Evolutionary conservation across 345 rosid species (phyloP), one percentile per base, ranked within the genome.

Genomic region (Eucalyptus camaldulensis): DNA sequence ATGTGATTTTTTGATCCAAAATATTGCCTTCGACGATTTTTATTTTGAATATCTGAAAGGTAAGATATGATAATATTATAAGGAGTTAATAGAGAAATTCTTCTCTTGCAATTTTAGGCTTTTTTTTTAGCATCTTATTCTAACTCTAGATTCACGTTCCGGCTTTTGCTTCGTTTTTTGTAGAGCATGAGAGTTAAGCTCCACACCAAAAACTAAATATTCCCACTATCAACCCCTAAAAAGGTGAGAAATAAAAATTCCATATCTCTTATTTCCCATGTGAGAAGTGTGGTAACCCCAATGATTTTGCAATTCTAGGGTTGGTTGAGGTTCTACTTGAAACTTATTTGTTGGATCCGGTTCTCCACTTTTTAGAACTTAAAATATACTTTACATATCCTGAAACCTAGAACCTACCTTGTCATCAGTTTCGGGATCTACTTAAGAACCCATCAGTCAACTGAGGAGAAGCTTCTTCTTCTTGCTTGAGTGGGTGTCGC

Each of bases 291-390:
- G 24, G 4, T 53, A 53, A 7, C 2, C 4, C 56, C 1, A 17
- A 1, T 51, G 22, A 51, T 51, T 17, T 53, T 53, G 10, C 56
- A 53, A 53, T 53, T 53, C 10, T 53, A 19, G 10, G 24, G 2
- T 53, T 19, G 56, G 56, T 53, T 0, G 2, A 53, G 56, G 24
- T 53, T 53, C 0, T 53, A 53, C 2, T 53, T 19, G 1, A 1
- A 1, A 53, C 24, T 0, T 53, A 19, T 53, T 0, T 0, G 1
- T 53, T 7, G 10, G 9, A 53, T 53, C 4, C 0, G 1, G 1
- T 53, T 53, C 2, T 0, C 2, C 1, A 53, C 19, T 19, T 53
- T 53, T 53, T 17, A 7, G 0, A 7, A 53, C 0, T 0, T 7
- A 0, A 19, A 53, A 53, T 53, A 17, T 51, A 51, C 1, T 51